Base-by-base conservation (phyloP, 73 alveolate species). In the Paramecium sonneborni region DNA sequence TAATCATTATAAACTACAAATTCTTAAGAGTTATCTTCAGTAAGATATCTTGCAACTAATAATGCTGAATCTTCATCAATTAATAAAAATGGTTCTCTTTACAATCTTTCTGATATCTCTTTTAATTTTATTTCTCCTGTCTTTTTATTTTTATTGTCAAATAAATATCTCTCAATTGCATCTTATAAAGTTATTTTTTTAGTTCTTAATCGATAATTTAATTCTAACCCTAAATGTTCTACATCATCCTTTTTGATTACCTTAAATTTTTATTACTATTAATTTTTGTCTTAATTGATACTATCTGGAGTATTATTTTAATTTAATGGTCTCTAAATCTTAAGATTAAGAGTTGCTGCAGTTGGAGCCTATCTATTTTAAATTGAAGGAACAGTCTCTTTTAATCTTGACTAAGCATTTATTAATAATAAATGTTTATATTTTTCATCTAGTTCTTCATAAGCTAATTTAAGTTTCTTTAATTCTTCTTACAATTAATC, bases 61-160 rank as follows among this genome's bases (percentile, higher is more conserved):
- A 79, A 34, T 12, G 90, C 90, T 5, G 69, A 79, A 43, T 79
- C 90, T 43, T 79, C 90, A 79, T 79, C 90, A 11, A 39, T 46
- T 23, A 79, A 23, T 79, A 43, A 34, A 26, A 79, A 79, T 6
- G 90, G 90, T 23, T 79, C 90, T 23, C 15, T 79, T 18, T 79
- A n/a, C 26, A 79, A 6, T 79, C 90, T 79, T 30, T 79, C 90
- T 24, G 41, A 24, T 10, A 79, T 7, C 10, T 79, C 90, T 6
- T 79, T 79, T 24, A 79, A 34, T 44, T 44, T 18, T 1, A 79
- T 41, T 20, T 79, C 90, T 34, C 90, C 90, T 3, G 52, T 41
- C 46, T 79, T 79, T 28, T 79, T 79, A 26, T 79, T 79, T 62
- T 46, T 79, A 44, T 79, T 79, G 15, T 79, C 90, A 79, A 79